Conservation (phyloP, 768 basidiomycete genomes). For the Russula vinacea region DNA sequence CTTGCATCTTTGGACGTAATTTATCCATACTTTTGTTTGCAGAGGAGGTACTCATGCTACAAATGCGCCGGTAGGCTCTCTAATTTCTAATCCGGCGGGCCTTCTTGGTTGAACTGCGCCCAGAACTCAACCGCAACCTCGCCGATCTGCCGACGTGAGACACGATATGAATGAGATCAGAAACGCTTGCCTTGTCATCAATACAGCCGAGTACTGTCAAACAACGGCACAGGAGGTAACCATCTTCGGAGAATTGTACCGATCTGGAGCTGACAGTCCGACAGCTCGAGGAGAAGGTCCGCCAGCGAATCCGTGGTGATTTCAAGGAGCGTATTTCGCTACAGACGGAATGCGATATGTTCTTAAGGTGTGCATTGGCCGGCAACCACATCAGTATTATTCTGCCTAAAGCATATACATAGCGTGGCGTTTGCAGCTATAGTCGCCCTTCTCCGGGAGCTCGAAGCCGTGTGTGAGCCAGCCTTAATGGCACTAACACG, state of each 20-base stretch:
- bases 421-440: conserved; percentile 88
- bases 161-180: conserved; percentile 71
- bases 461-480: conserved; percentile 80
- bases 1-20: not conserved
- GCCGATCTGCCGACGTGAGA: conserved; percentile 78
- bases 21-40: conserved; percentile 27
- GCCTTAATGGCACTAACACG: conserved; percentile 73
- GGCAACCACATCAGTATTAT: not conserved
- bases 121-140: conserved; percentile 45
- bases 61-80: conserved; percentile 61
- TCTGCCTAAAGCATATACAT: conserved; percentile 8
- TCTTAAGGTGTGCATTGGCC: conserved; percentile 62
- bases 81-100: not conserved
- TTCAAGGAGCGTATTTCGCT: conserved; percentile 78
- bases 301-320: conserved; percentile 71
- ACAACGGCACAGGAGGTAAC: conserved; percentile 80
- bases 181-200: conserved; percentile 85
- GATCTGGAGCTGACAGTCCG: conserved; percentile 5
- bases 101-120: conserved; percentile 2
- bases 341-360: conserved; percentile 82
- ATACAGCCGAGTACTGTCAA: conserved; percentile 97
- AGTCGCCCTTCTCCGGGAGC: conserved; percentile 71
- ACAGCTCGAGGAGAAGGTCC: conserved; percentile 90
- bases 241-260: not conserved
- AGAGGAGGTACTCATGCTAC: conserved; percentile 84